Conservation (phyloP, 805 yeast species). For the Blastobotrys chiropterorum region DNA sequence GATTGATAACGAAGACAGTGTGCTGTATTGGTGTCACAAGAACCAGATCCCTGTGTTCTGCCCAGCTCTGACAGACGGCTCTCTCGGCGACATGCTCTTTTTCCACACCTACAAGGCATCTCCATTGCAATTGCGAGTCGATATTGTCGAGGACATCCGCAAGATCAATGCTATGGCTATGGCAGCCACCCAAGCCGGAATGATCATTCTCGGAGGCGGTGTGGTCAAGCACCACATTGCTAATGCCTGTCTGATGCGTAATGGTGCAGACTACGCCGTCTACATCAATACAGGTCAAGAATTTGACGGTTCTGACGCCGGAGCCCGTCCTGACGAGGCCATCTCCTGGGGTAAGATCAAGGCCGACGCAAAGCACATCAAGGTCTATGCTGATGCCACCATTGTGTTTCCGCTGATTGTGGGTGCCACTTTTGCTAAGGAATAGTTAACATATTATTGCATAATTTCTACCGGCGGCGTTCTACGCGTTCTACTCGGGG, state of each 20-base stretch:
- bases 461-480: no score
- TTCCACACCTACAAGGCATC: constrained; percentile 96
- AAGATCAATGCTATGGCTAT: constrained; percentile 86
- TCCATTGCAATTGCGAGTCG: constrained; percentile 83
- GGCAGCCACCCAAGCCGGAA: constrained; percentile 92
- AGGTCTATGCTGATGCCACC: constrained; percentile 93
- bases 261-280: constrained; percentile 98
- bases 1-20: constrained; percentile 88
- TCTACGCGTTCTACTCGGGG: no score
- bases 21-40: constrained; percentile 96
- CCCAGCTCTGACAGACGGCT: constrained; percentile 97
- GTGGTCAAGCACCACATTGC: constrained; percentile 94
- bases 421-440: constrained; percentile 87
- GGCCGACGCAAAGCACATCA: constrained; percentile 85
- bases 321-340: constrained; percentile 99
- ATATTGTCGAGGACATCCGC: constrained; percentile 91
- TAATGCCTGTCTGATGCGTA: constrained; percentile 97
- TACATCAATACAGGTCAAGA: constrained; percentile 98
- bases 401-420: constrained; percentile 93
- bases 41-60: constrained; percentile 94
- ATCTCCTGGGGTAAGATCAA: constrained; percentile 98
- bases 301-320: constrained; percentile 98
- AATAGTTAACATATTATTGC: neutral
- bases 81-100: constrained; percentile 97
- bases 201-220: constrained; percentile 96